phyloP scores from a whole-genome alignment of 2,329 filamentous ascomycete genomes.

The Fusarium ambrosium region DNA sequence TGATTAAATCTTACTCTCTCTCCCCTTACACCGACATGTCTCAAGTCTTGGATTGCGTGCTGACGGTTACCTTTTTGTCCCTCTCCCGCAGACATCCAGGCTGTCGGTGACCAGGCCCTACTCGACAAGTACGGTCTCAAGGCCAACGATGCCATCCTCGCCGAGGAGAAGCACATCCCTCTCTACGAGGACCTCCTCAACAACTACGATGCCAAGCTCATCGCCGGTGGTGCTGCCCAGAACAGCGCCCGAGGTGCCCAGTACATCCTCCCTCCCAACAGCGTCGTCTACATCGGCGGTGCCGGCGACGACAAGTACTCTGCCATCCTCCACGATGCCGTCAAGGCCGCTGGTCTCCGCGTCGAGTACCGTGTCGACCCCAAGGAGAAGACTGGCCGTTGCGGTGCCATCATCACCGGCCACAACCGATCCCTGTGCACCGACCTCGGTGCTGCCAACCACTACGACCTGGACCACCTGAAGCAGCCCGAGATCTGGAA shows the following conservation, averaged over 20 bases:
- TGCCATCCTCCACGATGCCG: slow-evolving; percentile 87
- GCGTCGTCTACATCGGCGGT: slow-evolving; percentile 92
- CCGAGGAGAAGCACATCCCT: slow-evolving; percentile 88
- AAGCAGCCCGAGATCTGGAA: slow-evolving; percentile 93
- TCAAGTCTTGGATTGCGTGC: slow-evolving; percentile 20
- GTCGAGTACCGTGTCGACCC: slow-evolving; percentile 96
- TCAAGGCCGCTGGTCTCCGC: slow-evolving; percentile 87
- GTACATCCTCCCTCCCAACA: slow-evolving; percentile 93
- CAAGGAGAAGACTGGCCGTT: slow-evolving; percentile 87
- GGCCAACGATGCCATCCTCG: slow-evolving; percentile 97
- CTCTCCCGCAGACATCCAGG: slow-evolving; percentile 83
- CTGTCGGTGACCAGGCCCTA: slow-evolving; percentile 82
- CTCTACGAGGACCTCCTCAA: slow-evolving; percentile 95
- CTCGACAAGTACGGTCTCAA: slow-evolving; percentile 95
- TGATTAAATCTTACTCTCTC: neutral
- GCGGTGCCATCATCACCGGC: slow-evolving; percentile 96
- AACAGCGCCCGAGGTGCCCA: slow-evolving; percentile 97
- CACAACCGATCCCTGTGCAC: slow-evolving; percentile 96
- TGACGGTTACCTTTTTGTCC: slow-evolving; percentile 31
- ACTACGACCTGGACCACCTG: slow-evolving; percentile 95
- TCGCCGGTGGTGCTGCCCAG: slow-evolving; percentile 95
- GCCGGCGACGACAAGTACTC: slow-evolving; percentile 97
- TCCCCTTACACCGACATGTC: slow-evolving; percentile 21
- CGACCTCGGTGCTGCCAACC: slow-evolving; percentile 95
- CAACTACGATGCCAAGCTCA: slow-evolving; percentile 93